These are phyloP conservation scores for Candida stauntonica DNA, from an alignment of 805 yeast genomes.

Conservation along the genomic window DNA sequence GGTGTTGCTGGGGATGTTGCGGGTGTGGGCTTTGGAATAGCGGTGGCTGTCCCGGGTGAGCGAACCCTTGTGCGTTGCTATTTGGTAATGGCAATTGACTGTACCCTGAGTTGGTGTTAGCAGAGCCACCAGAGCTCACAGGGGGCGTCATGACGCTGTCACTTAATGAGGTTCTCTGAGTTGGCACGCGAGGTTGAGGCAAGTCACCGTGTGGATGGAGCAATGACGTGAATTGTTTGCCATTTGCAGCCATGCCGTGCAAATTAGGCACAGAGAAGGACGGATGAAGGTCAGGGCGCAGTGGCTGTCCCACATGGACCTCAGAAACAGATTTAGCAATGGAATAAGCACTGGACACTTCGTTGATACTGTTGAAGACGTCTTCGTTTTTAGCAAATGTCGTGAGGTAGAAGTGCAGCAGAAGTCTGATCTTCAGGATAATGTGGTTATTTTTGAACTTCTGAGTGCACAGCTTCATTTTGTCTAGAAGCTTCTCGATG, in stretches of 20 bases:
- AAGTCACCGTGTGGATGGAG: too few species aligned
- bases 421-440: conserved; percentile 20
- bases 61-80: background rate
- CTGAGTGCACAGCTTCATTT: conserved; percentile 15
- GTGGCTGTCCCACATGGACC: background rate
- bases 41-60: background rate
- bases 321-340: conserved; percentile 11
- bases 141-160: background rate
- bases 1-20: background rate
- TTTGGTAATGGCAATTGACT: background rate
- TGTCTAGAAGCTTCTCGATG: conserved; percentile 15
- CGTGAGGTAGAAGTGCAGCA: conserved; percentile 26
- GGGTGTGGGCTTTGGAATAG: background rate
- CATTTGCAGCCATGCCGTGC: too few species aligned
- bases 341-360: conserved; percentile 13
- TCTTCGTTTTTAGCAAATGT: conserved; percentile 27
- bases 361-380: conserved; percentile 18
- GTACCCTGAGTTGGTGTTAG: too few species aligned
- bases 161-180: too few species aligned
- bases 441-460: conserved; percentile 20
- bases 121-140: background rate
- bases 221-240: too few species aligned
- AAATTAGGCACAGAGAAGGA: too few species aligned
- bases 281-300: background rate
- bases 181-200: too few species aligned